Percentiles rank a stretch among this genome's conserved stretches.
These are phyloP conservation scores for Aspergillus sp. DNA, from an alignment of 2,329 filamentous ascomycete genomes.

Conservation along the genomic window DNA sequence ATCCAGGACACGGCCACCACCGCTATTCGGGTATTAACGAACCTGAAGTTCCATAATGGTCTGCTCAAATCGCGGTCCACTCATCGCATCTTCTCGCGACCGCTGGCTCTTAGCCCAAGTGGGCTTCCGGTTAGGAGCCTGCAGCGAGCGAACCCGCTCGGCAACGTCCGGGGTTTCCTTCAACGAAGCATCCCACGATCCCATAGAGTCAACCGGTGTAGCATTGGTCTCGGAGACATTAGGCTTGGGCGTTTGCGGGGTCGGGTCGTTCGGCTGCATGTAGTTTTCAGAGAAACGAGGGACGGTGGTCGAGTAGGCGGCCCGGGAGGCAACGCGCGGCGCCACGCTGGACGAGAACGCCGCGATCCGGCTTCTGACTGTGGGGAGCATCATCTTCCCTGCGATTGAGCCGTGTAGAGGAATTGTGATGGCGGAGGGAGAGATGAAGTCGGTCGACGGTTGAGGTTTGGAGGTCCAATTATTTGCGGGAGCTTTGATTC, in stretches of 20 bases:
- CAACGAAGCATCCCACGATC: constrained; percentile 52
- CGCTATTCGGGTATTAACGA: constrained; percentile 31
- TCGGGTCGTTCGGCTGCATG: constrained; percentile 59
- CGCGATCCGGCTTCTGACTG: constrained; percentile 47
- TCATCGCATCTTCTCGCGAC: constrained; percentile 80
- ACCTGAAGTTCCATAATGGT: constrained; percentile 93
- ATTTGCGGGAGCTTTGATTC: constrained; percentile 25
- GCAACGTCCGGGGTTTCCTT: constrained; percentile 56
- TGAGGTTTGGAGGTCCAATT: constrained; percentile 27
- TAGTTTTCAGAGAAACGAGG: constrained; percentile 42
- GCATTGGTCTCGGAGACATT: constrained; percentile 65
- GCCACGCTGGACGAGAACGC: constrained; percentile 42
- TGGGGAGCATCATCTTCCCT: constrained; percentile 33
- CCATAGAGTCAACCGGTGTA: constrained; percentile 50
- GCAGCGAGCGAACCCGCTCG: constrained; percentile 60
- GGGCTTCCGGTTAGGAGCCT: constrained; percentile 81
- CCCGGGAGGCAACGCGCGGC: constrained; percentile 32
- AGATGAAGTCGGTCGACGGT: constrained; percentile 23
- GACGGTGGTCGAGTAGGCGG: constrained; percentile 45
- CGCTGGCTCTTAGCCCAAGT: constrained; percentile 87
- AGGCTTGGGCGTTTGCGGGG: constrained; percentile 46
- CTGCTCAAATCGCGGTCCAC: constrained; percentile 93
- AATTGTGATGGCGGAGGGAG: constrained; percentile 19
- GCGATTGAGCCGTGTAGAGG: constrained; percentile 13
- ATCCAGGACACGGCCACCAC: not conserved